Evolutionary conservation across 352 stramenopile species (phyloP), one percentile per base, ranked within the genome.

Genomic region (Elongisporangium undulatum): DNA sequence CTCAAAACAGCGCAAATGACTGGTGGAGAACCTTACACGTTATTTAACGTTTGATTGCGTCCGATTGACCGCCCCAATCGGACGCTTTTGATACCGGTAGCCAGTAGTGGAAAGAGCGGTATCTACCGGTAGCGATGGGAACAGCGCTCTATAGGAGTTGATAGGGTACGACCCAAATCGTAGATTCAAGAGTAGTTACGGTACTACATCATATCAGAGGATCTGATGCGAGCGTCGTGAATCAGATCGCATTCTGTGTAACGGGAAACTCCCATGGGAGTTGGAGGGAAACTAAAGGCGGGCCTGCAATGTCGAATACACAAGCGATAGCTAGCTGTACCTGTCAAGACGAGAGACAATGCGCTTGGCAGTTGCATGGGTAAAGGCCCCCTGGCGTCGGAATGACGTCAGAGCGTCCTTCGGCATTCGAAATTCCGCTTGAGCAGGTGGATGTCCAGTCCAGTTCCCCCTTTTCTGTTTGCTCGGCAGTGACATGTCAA

Each of bases 11-110:
- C 34, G 65, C 61, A 55, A 89, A 89, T 89, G 82, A 89, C 82
- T 91, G 82, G 82, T 89, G 65, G 72, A 81, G 71, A 75, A 68
- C 63, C 73, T 49, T 59, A 74, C 56, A 55, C 54, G 61, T 66
- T 64, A 61, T 64, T 64, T 68, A 61, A 66, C 55, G 49, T 63
- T 63, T 8, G 49, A 52, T 49, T 52, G 29, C 29, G 29, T 41
- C 29, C 29, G 29, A 41, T 53, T 24, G 19, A 16, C 13, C 5
- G 7, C 1, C 49, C 9, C 53, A 58, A 58, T 50, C 19, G 13
- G 45, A 58, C 53, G 53, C 53, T 26, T 22, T 17, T 21, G 19
- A 48, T 2, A 58, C 29, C 29, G 29, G 29, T 41, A 41, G 4
- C n/a, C 29, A 13, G 29, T 41, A 41, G 8, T 41, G 9, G 8